Evolutionary conservation across 345 rosid species (phyloP), one percentile per base, ranked within the genome.

Genomic region (Trapa bicornis): DNA sequence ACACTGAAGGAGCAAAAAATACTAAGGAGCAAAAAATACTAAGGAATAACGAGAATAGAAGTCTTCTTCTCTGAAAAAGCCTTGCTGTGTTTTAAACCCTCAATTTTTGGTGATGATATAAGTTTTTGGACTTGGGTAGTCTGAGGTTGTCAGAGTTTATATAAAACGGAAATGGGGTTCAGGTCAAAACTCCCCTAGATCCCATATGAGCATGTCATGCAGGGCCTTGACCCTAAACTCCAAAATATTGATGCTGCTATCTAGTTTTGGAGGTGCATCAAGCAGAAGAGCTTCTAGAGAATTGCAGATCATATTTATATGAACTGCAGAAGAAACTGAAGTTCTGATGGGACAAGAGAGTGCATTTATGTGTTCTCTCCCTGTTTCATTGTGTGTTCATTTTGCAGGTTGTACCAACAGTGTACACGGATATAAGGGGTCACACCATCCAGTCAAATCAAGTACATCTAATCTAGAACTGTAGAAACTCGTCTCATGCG

Each of bases 331-430:
- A 22, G 60, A 54, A n/a, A 7, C 35, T 54, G 33, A n/a, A 41
- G 8, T 54, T 54, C 48, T 54, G 11, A 22, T 22, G 9, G 33
- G 22, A 5, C 7, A 54, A 54, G 11, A n/a, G 33, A n/a, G 35
- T 54, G n/a, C 60, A 45, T 45, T 45, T 11, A 17, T 17, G 22
- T 54, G 33, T 54, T 54, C 60, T 54, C 29, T 22, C 35, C 22
- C 32, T 22, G n/a, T 16, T 50, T 50, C 4, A 15, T 15, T 50
- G 22, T 50, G 5, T 33, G 32, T 35, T 54, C 47, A 61, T 65
- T 64, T 68, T 75, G 70, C 74, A 88, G 99, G 99, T 94, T 72
- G 97, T 91, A 66, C 97, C 97, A 53, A 89, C 99, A 22, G 85
- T 87, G 42, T 94, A 91, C 81, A 91, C 89, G 43, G 86, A 87